phyloP scores from a whole-genome alignment of 2,329 filamentous ascomycete species.

The Chaetomiaceae sp. region DNA sequence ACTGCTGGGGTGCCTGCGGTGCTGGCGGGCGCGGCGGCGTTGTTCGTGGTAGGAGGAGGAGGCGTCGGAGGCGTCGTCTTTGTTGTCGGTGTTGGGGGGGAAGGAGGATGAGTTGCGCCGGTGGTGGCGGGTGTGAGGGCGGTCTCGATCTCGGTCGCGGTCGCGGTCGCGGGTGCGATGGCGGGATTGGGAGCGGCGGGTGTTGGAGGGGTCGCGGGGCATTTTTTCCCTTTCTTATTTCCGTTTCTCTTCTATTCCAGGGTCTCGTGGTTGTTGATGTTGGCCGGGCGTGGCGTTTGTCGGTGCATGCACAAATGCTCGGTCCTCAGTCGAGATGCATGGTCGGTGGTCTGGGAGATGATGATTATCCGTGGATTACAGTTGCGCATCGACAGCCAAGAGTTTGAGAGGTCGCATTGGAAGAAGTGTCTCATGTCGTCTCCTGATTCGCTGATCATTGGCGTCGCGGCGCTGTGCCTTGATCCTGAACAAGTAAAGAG shows the following conservation, averaged over 20 bases:
- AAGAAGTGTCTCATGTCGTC: not conserved
- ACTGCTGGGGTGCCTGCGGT: conserved; percentile 5
- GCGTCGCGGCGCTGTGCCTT: not conserved
- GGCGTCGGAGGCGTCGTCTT: not conserved
- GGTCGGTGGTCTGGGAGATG: not conserved
- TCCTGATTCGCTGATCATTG: conserved; percentile 14
- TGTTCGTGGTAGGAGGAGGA: not conserved
- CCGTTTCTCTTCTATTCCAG: not conserved
- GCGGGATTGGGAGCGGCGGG: conserved; percentile 6
- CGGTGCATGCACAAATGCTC: no score
- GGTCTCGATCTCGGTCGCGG: not conserved
- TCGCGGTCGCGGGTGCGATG: conserved; percentile 6
- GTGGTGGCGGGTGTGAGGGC: conserved; percentile 2
- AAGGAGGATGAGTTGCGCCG: conserved; percentile 10
- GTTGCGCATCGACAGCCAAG: conserved; percentile 5
- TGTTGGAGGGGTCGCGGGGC: conserved; percentile 18
- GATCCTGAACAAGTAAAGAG: conserved; percentile 15
- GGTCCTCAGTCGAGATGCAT: no score
- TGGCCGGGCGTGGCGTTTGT: not conserved
- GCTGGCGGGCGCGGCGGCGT: conserved; percentile 9
- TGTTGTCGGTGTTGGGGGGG: not conserved
- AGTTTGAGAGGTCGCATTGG: no score
- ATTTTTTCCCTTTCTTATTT: conserved; percentile 13
- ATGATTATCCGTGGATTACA: not conserved
- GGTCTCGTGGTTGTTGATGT: not conserved